phyloP scores from a whole-genome alignment of 306 rosid genomes.

The Rubus parviflorus region DNA sequence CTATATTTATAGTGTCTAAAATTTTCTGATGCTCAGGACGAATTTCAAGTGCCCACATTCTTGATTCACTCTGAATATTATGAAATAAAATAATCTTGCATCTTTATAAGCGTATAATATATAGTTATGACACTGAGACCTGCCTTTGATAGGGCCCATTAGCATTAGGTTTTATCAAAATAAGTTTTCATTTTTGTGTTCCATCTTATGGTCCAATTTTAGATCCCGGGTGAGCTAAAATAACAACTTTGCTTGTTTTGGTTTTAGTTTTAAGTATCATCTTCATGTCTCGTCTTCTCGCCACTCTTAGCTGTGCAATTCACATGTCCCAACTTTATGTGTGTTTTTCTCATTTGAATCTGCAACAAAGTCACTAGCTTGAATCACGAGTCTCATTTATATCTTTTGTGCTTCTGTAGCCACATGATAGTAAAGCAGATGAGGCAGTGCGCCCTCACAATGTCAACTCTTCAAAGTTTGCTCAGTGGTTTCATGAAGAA shows the following conservation, averaged over 20 bases:
- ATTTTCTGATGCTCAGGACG: neutral
- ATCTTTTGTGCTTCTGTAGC: constrained; percentile 34
- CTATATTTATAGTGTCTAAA: neutral
- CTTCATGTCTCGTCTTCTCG: neutral
- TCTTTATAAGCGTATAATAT: neutral
- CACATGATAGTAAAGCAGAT: constrained; percentile 51
- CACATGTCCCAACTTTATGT: neutral
- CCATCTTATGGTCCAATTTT: neutral
- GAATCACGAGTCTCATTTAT: constrained; percentile 22
- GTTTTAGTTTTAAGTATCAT: neutral
- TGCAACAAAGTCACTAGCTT: neutral
- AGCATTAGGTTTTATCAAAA: neutral
- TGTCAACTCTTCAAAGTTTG: constrained; percentile 79
- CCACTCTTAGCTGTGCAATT: neutral
- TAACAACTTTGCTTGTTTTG: neutral
- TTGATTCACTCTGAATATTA: neutral
- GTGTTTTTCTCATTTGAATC: neutral
- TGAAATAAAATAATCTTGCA: neutral
- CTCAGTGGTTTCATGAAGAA: constrained; percentile 87
- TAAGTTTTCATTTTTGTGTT: neutral
- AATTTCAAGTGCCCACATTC: neutral
- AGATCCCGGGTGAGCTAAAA: neutral
- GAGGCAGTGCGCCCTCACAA: constrained; percentile 56
- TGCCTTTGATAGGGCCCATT: neutral
- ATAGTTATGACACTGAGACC: neutral